A percentile compares a stretch with the other conserved stretches of the same genome.
phyloP scores from a whole-genome alignment of 1,284 basidiomycete species.

The Ceratobasidium sp. region DNA sequence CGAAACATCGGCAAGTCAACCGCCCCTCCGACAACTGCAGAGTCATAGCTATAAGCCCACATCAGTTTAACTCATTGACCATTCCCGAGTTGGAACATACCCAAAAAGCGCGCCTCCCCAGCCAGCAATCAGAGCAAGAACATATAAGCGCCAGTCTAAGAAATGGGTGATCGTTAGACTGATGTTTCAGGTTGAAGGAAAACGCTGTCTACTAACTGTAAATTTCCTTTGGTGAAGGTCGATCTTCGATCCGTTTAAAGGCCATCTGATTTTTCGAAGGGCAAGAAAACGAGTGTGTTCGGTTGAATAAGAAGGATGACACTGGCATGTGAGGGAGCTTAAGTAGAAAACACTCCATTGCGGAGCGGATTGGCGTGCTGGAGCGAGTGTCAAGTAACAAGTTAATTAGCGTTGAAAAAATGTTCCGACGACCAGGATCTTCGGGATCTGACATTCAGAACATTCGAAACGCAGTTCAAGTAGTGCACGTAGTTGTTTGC shows the following conservation, averaged over 20 bases:
- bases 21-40: not conserved
- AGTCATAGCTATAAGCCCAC: not conserved
- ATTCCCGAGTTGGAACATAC: not conserved
- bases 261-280: not conserved
- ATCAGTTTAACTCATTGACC: not conserved
- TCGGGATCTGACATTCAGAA: not conserved
- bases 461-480: no score
- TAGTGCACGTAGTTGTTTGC: no score
- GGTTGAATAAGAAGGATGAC: not conserved
- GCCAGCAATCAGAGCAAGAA: not conserved
- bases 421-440: not conserved
- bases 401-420: not conserved
- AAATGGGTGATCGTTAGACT: not conserved
- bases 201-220: not conserved
- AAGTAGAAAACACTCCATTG: not conserved
- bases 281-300: not conserved
- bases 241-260: slow-evolving; percentile 3
- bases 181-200: not conserved
- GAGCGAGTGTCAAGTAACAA: not conserved
- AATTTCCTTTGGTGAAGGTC: not conserved
- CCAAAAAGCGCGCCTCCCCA: slow-evolving; percentile 11
- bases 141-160: not conserved
- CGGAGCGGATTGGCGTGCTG: not conserved
- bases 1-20: slow-evolving; percentile 7
- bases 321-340: not conserved